Percentiles rank a stretch among this genome's conserved stretches.
Conservation (phyloP, 2,329 filamentous ascomycete species). For the Exophiala aquamarina region DNA sequence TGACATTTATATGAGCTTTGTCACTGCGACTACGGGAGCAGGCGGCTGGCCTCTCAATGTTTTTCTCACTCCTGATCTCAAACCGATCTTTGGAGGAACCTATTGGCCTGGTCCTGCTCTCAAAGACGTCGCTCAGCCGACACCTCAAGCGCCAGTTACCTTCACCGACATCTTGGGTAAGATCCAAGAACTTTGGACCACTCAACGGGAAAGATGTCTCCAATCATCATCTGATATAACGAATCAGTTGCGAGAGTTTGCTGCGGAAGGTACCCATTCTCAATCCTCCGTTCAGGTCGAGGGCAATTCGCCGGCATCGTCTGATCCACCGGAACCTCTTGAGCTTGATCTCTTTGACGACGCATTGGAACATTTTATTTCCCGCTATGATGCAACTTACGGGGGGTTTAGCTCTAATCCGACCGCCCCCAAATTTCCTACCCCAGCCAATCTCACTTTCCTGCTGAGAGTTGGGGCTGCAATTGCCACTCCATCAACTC, state of each 20-base stretch:
- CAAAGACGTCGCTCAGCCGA: slow-evolving; percentile 47
- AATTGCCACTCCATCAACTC: slow-evolving; percentile 23
- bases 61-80: slow-evolving; percentile 90
- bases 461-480: slow-evolving; percentile 68
- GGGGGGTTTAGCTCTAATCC: slow-evolving; percentile 69
- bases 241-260: slow-evolving; percentile 78
- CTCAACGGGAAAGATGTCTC: slow-evolving; percentile 79
- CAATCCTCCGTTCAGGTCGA: slow-evolving; percentile 29
- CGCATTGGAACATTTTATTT: slow-evolving; percentile 75
- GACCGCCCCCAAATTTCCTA: slow-evolving; percentile 80
- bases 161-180: slow-evolving; percentile 83
- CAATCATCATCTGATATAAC: slow-evolving; percentile 82
- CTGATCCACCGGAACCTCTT: slow-evolving; percentile 63
- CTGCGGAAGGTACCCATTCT: slow-evolving; percentile 73
- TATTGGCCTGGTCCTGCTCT: slow-evolving; percentile 83
- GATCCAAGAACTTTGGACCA: slow-evolving; percentile 72
- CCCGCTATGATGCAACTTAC: slow-evolving; percentile 74
- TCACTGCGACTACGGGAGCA: slow-evolving; percentile 84
- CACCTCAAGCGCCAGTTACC: slow-evolving; percentile 61
- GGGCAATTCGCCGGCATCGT: slow-evolving; percentile 33
- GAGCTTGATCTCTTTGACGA: slow-evolving; percentile 92
- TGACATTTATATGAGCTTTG: slow-evolving; percentile 97
- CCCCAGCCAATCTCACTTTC: slow-evolving; percentile 80
- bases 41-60: slow-evolving; percentile 96
- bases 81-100: slow-evolving; percentile 93